Conservation (phyloP, 305 asterid species). For the Fraxinus ornus region DNA sequence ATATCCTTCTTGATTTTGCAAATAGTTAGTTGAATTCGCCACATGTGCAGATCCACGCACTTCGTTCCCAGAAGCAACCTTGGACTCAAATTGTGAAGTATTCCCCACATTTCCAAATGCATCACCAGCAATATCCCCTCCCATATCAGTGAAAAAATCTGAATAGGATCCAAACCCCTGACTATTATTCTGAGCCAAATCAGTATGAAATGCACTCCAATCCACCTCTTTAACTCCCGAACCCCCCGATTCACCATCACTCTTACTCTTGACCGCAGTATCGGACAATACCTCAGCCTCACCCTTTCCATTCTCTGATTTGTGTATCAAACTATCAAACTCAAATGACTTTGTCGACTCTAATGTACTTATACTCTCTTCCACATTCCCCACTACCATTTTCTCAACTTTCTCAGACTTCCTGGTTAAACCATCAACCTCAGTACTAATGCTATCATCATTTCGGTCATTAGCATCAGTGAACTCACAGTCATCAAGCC, state of each 20-base stretch:
- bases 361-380: conserved; percentile 22
- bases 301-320: conserved; percentile 21
- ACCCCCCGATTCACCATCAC: conserved; percentile 24
- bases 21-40: conserved; percentile 33
- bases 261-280: not conserved
- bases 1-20: conserved; percentile 40
- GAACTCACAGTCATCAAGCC: conserved; percentile 36
- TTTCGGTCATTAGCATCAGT: conserved; percentile 22
- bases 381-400: conserved; percentile 6
- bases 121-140: conserved; percentile 46
- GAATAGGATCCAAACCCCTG: conserved; percentile 79
- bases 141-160: conserved; percentile 70
- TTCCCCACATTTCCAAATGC: conserved; percentile 38
- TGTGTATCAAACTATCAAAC: conserved; percentile 20
- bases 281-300: conserved; percentile 3
- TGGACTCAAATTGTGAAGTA: conserved; percentile 33
- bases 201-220: conserved; percentile 47
- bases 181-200: conserved; percentile 36
- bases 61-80: conserved; percentile 33
- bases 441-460: not conserved
- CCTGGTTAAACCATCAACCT: not conserved
- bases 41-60: conserved; percentile 31
- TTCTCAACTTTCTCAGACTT: not conserved
- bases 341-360: conserved; percentile 21
- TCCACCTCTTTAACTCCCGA: conserved; percentile 46